A percentile compares a stretch with the other conserved stretches of the same genome.
These are phyloP conservation scores for Solanum etuberosum DNA, from an alignment of 257 asterid genomes.

Conservation along the genomic window DNA sequence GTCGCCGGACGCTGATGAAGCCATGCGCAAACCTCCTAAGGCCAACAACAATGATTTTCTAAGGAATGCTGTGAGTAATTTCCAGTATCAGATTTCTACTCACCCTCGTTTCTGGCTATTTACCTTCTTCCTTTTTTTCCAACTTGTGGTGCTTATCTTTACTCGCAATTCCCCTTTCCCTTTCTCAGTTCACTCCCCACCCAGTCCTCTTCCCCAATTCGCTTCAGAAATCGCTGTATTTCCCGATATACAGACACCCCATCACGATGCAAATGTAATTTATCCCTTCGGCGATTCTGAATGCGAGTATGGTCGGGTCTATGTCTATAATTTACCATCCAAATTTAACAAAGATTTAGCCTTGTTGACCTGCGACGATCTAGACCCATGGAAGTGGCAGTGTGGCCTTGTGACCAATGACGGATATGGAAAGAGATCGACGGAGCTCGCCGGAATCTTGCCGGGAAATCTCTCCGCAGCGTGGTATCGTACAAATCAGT, in stretches of 20 bases:
- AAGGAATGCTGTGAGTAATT: background rate
- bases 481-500: slow-evolving; percentile 89
- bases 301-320: slow-evolving; percentile 69
- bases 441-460: slow-evolving; percentile 19
- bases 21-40: slow-evolving; percentile 1
- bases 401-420: slow-evolving; percentile 69
- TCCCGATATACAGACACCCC: background rate
- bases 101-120: slow-evolving; percentile 62
- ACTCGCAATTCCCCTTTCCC: slow-evolving; percentile 35
- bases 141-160: slow-evolving; percentile 35
- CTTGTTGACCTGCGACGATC: slow-evolving; percentile 45
- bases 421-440: slow-evolving; percentile 65
- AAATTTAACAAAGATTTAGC: slow-evolving; percentile 46
- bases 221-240: background rate
- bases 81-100: slow-evolving; percentile 30
- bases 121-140: slow-evolving; percentile 47
- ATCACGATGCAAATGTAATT: background rate
- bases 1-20: background rate
- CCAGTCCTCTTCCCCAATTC: slow-evolving; percentile 5
- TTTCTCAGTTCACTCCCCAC: slow-evolving; percentile 7
- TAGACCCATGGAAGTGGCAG: slow-evolving; percentile 79
- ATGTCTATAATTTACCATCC: slow-evolving; percentile 65
- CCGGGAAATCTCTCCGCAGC: slow-evolving; percentile 47
- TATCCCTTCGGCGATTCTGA: slow-evolving; percentile 15
- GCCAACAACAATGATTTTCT: slow-evolving; percentile 3